Percentiles rank a stretch among this genome's conserved stretches.
phyloP scores from a whole-genome alignment of 805 yeast genomes.

The Wickerhamiella siamensis region DNA sequence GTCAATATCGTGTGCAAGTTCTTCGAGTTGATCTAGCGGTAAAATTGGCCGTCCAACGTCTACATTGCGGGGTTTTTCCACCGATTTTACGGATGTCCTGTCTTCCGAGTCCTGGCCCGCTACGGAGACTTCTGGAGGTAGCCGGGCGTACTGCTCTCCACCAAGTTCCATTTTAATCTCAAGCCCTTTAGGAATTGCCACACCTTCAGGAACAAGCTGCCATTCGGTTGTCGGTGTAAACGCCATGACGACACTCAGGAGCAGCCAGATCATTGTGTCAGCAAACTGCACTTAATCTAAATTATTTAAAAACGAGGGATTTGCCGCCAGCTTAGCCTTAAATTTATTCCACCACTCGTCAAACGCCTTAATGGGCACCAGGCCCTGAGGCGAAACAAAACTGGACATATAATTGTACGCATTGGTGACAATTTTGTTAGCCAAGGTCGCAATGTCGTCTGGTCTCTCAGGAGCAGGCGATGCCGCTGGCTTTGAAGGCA shows the following conservation, averaged over 20 bases:
- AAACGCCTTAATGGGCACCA: constrained; percentile 73
- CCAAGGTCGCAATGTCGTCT: constrained; percentile 42
- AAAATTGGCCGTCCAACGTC: neutral
- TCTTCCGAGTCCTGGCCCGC: no score
- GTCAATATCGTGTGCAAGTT: constrained; percentile 46
- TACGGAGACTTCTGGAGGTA: constrained; percentile 14
- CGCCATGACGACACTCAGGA: neutral
- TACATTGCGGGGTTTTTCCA: constrained; percentile 3
- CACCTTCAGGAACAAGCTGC: constrained; percentile 57
- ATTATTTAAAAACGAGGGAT: constrained; percentile 66
- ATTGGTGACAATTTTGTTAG: constrained; percentile 77
- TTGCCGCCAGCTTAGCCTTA: constrained; percentile 54
- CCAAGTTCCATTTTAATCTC: constrained; percentile 63
- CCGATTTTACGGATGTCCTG: constrained; percentile 22
- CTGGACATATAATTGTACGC: constrained; percentile 86
- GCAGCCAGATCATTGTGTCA: neutral
- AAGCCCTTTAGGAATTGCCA: constrained; percentile 64
- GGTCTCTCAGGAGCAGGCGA: constrained; percentile 27
- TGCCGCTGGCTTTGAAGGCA: constrained; percentile 13
- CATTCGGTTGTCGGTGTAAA: constrained; percentile 57
- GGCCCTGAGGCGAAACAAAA: constrained; percentile 66
- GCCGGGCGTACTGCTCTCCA: constrained; percentile 55
- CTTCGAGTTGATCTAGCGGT: constrained; percentile 34
- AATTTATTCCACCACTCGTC: constrained; percentile 94
- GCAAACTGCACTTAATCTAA: constrained; percentile 14